phyloP scores from a whole-genome alignment of 148 eudicot species.

The Amaranthus hypochondriacus region DNA sequence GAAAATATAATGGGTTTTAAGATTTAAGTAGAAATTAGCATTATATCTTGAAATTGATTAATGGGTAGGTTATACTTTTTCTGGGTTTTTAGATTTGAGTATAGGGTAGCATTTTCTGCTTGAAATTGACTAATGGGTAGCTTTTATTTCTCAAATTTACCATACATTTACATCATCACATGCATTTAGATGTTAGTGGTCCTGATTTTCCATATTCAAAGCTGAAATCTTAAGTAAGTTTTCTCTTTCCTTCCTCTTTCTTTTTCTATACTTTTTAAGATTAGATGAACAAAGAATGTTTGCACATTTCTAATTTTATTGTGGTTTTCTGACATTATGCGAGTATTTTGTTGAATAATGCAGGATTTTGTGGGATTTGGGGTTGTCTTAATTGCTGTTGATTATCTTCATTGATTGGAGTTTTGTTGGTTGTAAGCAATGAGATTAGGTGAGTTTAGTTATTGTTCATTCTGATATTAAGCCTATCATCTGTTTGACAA shows the following conservation, averaged over 20 bases:
- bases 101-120: not conserved
- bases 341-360: conserved; percentile 23
- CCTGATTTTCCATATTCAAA: conserved; percentile 23
- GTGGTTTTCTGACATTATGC: conserved; percentile 14
- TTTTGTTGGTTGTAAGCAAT: conserved; percentile 33
- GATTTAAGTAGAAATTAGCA: not conserved
- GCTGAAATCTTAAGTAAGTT: conserved; percentile 32
- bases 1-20: conserved; percentile 11
- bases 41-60: conserved; percentile 13
- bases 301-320: not conserved
- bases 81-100: conserved; percentile 14
- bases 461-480: not conserved
- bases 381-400: conserved; percentile 8
- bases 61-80: conserved; percentile 21
- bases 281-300: not conserved
- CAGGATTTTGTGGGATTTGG: conserved; percentile 27
- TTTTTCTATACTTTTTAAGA: not conserved
- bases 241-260: not conserved
- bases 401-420: not conserved
- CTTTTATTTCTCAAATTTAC: conserved; percentile 20
- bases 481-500: conserved; percentile 9
- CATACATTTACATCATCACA: conserved; percentile 9
- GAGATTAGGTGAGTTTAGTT: conserved; percentile 41
- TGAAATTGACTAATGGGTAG: not conserved
- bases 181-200: conserved; percentile 13